Percentiles rank a stretch among this genome's conserved stretches.
phyloP scores from a whole-genome alignment of 306 rosid species.

The Parietaria judaica region DNA sequence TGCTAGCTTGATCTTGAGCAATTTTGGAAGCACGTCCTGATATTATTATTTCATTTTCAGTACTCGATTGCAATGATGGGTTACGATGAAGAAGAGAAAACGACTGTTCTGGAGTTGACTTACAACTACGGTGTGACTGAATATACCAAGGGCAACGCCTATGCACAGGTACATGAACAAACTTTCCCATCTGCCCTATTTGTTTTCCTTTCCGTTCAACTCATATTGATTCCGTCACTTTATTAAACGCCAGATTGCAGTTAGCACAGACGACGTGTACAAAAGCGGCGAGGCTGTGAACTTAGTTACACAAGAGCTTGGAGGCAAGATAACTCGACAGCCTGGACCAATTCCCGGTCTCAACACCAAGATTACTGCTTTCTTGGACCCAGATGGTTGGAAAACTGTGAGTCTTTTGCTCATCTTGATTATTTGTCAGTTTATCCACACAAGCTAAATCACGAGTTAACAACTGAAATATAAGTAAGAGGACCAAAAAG shows the following conservation, averaged over 20 bases:
- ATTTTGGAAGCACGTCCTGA: slow-evolving; percentile 1
- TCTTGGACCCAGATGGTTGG: slow-evolving; percentile 98
- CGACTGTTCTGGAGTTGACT: slow-evolving; percentile 83
- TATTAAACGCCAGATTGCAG: slow-evolving; percentile 52
- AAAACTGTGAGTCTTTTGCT: slow-evolving; percentile 63
- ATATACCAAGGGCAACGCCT: slow-evolving; percentile 87
- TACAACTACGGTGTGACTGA: slow-evolving; percentile 90
- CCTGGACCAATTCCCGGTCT: slow-evolving; percentile 86
- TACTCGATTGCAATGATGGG: slow-evolving; percentile 78
- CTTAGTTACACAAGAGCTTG: slow-evolving; percentile 66
- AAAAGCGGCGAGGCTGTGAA: slow-evolving; percentile 82
- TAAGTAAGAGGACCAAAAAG: too few relatives aligned
- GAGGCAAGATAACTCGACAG: slow-evolving; percentile 88
- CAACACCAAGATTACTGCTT: slow-evolving; percentile 77
- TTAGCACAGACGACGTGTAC: slow-evolving; percentile 89
- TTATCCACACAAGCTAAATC: too few relatives aligned
- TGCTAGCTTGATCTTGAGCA: background rate
- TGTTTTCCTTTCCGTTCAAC: background rate
- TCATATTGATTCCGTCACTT: slow-evolving; percentile 7
- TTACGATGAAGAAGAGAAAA: slow-evolving; percentile 76
- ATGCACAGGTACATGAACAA: slow-evolving; percentile 61
- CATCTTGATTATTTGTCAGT: too few relatives aligned
- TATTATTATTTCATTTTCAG: slow-evolving; percentile 30
- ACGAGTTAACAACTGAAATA: too few relatives aligned
- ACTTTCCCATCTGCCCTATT: background rate